A percentile compares a stretch with the other conserved stretches of the same genome.
phyloP scores from a whole-genome alignment of 169 alveolate genomes.

The Plasmodium reichenowi region DNA sequence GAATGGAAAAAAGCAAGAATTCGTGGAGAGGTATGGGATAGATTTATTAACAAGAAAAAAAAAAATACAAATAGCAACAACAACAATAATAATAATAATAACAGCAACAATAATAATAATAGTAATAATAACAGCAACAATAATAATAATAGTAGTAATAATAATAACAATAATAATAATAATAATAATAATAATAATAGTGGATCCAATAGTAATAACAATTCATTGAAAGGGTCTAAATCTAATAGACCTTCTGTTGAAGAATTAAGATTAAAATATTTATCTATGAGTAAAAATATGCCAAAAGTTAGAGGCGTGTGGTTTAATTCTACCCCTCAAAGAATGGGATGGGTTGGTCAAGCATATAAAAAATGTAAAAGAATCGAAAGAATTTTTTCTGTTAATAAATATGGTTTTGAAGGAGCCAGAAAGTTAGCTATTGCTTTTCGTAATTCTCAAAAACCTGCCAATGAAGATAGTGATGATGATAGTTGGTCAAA shows the following conservation, averaged over 20 bases:
- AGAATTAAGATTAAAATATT: conserved; percentile 83
- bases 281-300: conserved; percentile 82
- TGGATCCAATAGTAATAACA: not conserved
- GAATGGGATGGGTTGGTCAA: conserved; percentile 91
- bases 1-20: conserved; percentile 80
- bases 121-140: too few relatives aligned
- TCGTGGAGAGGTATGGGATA: conserved; percentile 75
- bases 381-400: conserved; percentile 86
- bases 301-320: conserved; percentile 89
- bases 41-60: conserved; percentile 64
- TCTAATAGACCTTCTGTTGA: conserved; percentile 78
- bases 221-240: conserved; percentile 33
- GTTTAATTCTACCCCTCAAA: conserved; percentile 87
- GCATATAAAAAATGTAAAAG: conserved; percentile 88
- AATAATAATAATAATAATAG: too few relatives aligned
- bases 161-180: too few relatives aligned
- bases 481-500: conserved; percentile 74
- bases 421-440: conserved; percentile 87
- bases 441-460: conserved; percentile 88
- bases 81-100: too few relatives aligned
- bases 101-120: too few relatives aligned
- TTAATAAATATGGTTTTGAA: conserved; percentile 87
- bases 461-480: conserved; percentile 80
- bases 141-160: too few relatives aligned
- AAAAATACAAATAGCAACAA: conserved; percentile 20